Evolutionary conservation across 2,329 filamentous ascomycete genomes (phyloP).

Genomic region (Colletotrichum viniferum): DNA sequence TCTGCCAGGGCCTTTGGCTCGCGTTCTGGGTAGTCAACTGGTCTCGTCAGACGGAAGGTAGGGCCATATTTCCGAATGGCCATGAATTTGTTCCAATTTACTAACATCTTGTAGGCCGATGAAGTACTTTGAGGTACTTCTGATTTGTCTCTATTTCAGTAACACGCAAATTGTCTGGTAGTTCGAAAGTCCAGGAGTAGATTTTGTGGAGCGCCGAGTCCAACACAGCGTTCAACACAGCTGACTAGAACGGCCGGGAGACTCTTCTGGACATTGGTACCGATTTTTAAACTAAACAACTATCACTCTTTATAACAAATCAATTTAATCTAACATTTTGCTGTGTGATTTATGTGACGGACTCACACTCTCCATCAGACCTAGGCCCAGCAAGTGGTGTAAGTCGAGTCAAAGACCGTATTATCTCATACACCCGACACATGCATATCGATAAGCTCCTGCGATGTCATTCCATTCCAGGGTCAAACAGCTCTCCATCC

Average conservation of each 20-base stretch:
- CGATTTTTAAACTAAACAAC: rapidly evolving
- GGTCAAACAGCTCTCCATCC: background rate
- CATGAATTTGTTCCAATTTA: rapidly evolving
- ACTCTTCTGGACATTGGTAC: background rate
- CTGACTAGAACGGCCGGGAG: background rate
- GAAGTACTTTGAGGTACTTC: background rate
- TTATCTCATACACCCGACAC: background rate
- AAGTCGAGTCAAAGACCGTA: background rate
- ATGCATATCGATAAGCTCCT: background rate
- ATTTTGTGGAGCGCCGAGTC: background rate
- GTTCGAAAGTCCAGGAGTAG: background rate
- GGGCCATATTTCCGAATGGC: background rate
- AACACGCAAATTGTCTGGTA: background rate
- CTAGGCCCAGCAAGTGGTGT: background rate
- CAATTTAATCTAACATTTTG: rapidly evolving
- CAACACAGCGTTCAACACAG: background rate
- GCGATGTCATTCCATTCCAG: background rate
- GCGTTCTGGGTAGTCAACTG: background rate
- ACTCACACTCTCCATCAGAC: background rate
- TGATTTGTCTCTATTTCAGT: no score
- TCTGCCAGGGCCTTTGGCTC: background rate
- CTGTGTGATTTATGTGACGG: background rate
- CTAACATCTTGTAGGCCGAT: background rate
- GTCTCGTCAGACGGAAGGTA: background rate
- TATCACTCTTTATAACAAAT: background rate